Percentiles rank a stretch among this genome's conserved stretches.
phyloP scores from a whole-genome alignment of 345 rosid genomes.

The Melaleuca alternifolia region DNA sequence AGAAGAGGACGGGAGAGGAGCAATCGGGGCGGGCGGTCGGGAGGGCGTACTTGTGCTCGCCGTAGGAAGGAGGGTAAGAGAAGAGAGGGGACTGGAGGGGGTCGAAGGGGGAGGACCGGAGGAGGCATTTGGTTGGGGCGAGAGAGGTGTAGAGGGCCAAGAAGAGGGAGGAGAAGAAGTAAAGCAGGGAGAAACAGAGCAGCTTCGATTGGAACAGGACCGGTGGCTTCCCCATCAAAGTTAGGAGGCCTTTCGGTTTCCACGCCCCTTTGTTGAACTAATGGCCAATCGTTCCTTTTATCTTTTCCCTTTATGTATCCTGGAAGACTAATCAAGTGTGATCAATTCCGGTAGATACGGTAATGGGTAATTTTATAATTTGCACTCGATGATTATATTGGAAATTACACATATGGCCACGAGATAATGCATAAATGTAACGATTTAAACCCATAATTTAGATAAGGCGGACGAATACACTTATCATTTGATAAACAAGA shows the following conservation, averaged over 20 bases:
- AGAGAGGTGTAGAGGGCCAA: constrained; percentile 39
- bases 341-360: not conserved
- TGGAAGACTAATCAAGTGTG: not conserved
- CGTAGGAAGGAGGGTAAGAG: constrained; percentile 68
- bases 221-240: constrained; percentile 11
- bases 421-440: not conserved
- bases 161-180: constrained; percentile 47
- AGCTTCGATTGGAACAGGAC: constrained; percentile 60
- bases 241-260: not conserved
- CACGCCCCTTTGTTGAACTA: not conserved
- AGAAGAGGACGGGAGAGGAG: constrained; percentile 58
- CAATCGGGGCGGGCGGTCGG: constrained; percentile 59
- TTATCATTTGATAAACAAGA: not conserved
- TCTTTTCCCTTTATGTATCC: not conserved
- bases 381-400: not conserved
- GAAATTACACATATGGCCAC: not conserved
- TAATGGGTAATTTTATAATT: not conserved
- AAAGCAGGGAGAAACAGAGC: constrained; percentile 71
- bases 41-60: constrained; percentile 78
- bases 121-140: constrained; percentile 48
- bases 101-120: constrained; percentile 63
- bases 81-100: constrained; percentile 60
- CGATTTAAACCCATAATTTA: not conserved
- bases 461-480: no score
- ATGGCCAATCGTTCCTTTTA: not conserved